Percentiles rank a stretch among this genome's conserved stretches.
Evolutionary conservation across 495 filamentous ascomycete genomes (phyloP).

Genomic region (Talaromyces liani): DNA sequence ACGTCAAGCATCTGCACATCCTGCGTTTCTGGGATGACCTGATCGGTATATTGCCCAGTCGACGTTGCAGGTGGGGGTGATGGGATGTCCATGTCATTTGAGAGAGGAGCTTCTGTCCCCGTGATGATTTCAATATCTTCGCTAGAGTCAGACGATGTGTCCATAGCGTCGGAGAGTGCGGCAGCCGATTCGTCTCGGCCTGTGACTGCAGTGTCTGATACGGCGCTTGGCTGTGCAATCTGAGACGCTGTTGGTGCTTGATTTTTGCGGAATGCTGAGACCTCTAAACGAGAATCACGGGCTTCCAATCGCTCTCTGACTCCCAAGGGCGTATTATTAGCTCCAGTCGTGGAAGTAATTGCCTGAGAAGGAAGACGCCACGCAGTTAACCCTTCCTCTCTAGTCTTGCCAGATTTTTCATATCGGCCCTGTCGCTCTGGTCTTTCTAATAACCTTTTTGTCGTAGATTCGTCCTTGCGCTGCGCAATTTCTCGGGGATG

Average conservation of each 20-base stretch:
- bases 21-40: neutral
- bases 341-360: neutral
- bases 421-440: conserved; percentile 6
- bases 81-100: neutral
- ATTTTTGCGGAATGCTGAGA: neutral
- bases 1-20: conserved; percentile 6
- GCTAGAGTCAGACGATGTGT: neutral
- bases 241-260: neutral
- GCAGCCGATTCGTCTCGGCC: neutral
- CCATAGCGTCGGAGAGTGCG: neutral
- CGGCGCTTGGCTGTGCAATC: neutral
- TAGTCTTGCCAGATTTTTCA: neutral
- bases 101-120: neutral
- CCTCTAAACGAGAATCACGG: neutral
- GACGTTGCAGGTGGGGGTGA: neutral
- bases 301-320: neutral
- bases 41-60: neutral
- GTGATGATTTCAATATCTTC: neutral
- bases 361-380: neutral
- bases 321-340: neutral
- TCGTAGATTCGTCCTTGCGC: neutral
- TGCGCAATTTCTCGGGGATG: neutral
- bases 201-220: neutral
- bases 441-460: conserved; percentile 2
- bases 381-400: neutral